A percentile compares a stretch with the other conserved stretches of the same genome.
phyloP scores from a whole-genome alignment of 2,329 filamentous ascomycete species.

The Penicillium nordicum region DNA sequence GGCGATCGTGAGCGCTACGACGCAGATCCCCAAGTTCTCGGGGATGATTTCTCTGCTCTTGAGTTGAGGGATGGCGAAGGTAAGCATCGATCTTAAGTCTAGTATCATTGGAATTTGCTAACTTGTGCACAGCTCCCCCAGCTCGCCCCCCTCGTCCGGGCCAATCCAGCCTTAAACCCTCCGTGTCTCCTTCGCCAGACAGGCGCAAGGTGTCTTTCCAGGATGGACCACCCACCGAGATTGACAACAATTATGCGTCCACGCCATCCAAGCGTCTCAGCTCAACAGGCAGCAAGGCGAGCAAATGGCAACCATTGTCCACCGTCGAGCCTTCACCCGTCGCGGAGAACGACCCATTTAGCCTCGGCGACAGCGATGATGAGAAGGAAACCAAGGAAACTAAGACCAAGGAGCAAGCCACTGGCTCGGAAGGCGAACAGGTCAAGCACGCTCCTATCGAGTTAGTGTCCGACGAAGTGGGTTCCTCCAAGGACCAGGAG shows the following conservation, averaged over 20 bases:
- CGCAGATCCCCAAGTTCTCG: conserved; percentile 83
- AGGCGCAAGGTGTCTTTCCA: conserved; percentile 57
- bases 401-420: conserved; percentile 62
- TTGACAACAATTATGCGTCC: conserved; percentile 67
- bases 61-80: conserved; percentile 62
- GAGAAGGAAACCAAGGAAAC: conserved; percentile 76
- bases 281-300: conserved; percentile 60
- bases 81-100: conserved; percentile 22
- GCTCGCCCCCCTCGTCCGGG: conserved; percentile 64
- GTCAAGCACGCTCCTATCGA: conserved; percentile 61
- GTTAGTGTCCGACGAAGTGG: conserved; percentile 44
- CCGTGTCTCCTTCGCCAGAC: conserved; percentile 55
- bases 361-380: conserved; percentile 90
- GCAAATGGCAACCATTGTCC: conserved; percentile 96
- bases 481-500: conserved; percentile 26
- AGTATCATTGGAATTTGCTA: background rate
- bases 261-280: conserved; percentile 53
- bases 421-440: conserved; percentile 54
- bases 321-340: conserved; percentile 81
- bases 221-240: conserved; percentile 70
- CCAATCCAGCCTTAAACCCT: conserved; percentile 71
- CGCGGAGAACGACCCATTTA: conserved; percentile 91
- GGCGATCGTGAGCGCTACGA: conserved; percentile 91
- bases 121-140: conserved; percentile 49
- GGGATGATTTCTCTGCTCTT: conserved; percentile 76